Conservation (phyloP, 148 eudicot genomes). For the Euryodendron excelsum region DNA sequence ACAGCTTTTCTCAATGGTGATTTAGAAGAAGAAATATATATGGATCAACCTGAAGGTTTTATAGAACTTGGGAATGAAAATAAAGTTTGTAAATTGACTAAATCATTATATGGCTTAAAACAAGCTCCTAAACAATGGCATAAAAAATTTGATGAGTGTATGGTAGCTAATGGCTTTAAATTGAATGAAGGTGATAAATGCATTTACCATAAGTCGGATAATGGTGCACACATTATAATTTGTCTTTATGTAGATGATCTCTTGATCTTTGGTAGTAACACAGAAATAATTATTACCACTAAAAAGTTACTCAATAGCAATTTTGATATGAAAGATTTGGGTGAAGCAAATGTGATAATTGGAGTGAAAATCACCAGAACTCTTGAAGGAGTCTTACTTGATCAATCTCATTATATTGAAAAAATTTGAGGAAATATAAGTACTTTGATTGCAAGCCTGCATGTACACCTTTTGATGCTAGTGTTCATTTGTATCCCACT, state of each 20-base stretch:
- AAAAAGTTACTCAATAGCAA: too few species aligned
- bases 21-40: too few species aligned
- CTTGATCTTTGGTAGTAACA: neutral
- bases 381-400: neutral
- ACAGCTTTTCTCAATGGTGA: neutral
- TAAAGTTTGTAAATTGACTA: neutral
- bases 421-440: neutral
- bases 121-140: too few species aligned
- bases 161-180: neutral
- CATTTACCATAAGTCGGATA: neutral
- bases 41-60: neutral
- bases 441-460: neutral
- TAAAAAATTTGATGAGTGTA: too few species aligned
- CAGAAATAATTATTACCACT: too few species aligned
- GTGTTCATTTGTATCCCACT: too few species aligned
- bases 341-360: too few species aligned
- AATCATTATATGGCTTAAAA: too few species aligned
- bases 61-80: neutral
- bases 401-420: neutral
- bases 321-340: too few species aligned
- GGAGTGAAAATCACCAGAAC: neutral
- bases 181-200: neutral
- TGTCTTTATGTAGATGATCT: neutral
- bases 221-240: too few species aligned
- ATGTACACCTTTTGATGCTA: neutral